A percentile compares a stretch with the other conserved stretches of the same genome.
phyloP scores from a whole-genome alignment of 768 basidiomycete genomes.

The Cystobasidium onofrii region DNA sequence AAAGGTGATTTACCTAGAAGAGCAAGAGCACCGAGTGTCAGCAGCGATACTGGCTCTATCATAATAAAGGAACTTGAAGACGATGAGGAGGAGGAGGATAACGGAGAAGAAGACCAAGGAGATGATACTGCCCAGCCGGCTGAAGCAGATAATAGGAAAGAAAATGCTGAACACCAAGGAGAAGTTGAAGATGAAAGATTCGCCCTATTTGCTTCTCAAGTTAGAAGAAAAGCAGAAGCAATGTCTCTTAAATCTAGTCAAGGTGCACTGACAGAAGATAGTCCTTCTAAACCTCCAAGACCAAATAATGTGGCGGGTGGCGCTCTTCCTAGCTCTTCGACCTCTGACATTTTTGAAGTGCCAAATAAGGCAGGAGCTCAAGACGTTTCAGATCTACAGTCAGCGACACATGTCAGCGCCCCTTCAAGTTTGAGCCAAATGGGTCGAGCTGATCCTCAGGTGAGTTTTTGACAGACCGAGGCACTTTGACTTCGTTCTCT shows the following conservation, averaged over 20 bases:
- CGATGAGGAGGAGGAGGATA: background rate
- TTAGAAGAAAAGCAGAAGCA: constrained; percentile 1
- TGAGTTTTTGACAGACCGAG: background rate
- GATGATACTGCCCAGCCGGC: background rate
- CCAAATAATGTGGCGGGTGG: background rate
- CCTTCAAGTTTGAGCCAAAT: too few species aligned
- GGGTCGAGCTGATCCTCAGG: background rate
- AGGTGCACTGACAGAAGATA: background rate
- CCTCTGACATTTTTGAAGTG: background rate
- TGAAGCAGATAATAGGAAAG: background rate
- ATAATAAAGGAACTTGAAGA: background rate
- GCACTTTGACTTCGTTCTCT: too few species aligned
- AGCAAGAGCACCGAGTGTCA: background rate
- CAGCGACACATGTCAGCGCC: too few species aligned
- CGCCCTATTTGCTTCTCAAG: background rate
- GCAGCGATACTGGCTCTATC: background rate
- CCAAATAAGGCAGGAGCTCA: background rate
- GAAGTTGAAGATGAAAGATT: background rate
- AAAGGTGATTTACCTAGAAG: background rate
- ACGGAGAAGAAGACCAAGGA: too few species aligned
- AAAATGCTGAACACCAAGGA: background rate
- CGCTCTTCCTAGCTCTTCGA: background rate
- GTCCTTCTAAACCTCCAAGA: background rate
- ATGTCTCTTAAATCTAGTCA: background rate
- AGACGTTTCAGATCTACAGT: too few species aligned